Evolutionary conservation across 108 stramenopile genomes (phyloP).

Genomic region (Skeletonema marinoi): DNA sequence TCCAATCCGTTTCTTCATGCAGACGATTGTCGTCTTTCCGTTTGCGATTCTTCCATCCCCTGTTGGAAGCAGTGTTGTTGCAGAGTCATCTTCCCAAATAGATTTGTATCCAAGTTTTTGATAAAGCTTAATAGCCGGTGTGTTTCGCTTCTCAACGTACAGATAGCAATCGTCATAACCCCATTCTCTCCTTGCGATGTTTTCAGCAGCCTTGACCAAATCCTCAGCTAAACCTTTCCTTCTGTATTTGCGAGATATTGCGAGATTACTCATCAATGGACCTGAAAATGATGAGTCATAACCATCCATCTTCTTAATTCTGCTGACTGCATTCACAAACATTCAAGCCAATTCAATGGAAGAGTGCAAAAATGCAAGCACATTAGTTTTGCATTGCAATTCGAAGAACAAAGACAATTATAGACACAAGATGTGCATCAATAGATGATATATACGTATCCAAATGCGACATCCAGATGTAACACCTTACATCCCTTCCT

Average conservation of each 20-base stretch:
- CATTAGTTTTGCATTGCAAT: neutral
- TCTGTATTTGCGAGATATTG: constrained; percentile 62
- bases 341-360: neutral
- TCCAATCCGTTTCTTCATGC: constrained; percentile 73
- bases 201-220: constrained; percentile 68
- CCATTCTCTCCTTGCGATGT: constrained; percentile 65
- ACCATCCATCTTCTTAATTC: constrained; percentile 42
- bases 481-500: constrained; percentile 8
- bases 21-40: constrained; percentile 65
- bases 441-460: neutral
- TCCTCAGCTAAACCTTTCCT: constrained; percentile 75
- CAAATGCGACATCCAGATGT: neutral
- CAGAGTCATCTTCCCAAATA: constrained; percentile 69
- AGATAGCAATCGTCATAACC: constrained; percentile 73
- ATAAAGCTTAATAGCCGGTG: constrained; percentile 69
- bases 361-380: neutral
- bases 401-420: neutral
- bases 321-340: constrained; percentile 11
- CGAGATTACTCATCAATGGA: constrained; percentile 82
- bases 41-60: constrained; percentile 51
- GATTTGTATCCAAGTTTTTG: constrained; percentile 73
- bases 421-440: neutral
- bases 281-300: constrained; percentile 22
- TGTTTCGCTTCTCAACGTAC: constrained; percentile 80
- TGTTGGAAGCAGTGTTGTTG: constrained; percentile 73